Percentiles rank a stretch among this genome's conserved stretches.
These are phyloP conservation scores for Saccharum spontaneum DNA, from an alignment of 176 grass and related monocot species.

Conservation along the genomic window DNA sequence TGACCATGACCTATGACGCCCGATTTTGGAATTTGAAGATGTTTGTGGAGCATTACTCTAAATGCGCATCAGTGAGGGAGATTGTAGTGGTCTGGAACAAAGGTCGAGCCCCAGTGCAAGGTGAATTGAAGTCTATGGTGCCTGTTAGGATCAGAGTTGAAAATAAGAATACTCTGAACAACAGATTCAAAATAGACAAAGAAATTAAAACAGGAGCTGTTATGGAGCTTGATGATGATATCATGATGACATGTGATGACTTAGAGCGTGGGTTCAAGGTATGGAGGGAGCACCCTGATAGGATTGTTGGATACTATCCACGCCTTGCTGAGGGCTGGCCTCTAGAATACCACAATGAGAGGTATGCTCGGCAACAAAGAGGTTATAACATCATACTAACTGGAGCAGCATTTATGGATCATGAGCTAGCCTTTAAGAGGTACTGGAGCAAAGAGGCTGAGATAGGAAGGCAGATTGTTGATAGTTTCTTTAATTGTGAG, in stretches of 20 bases:
- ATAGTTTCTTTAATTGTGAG: conserved; percentile 83
- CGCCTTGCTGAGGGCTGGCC: conserved; percentile 72
- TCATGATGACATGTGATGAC: conserved; percentile 95
- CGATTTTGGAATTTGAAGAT: conserved; percentile 91
- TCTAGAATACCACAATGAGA: conserved; percentile 64
- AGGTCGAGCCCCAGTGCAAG: conserved; percentile 45
- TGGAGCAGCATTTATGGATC: conserved; percentile 93
- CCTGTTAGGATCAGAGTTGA: conserved; percentile 82
- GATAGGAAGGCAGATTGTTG: conserved; percentile 57
- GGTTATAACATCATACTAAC: conserved; percentile 93
- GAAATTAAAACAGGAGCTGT: conserved; percentile 79
- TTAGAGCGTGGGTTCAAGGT: conserved; percentile 92
- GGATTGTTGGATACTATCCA: conserved; percentile 84
- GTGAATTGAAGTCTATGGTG: conserved; percentile 63
- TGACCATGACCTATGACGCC: conserved; percentile 92
- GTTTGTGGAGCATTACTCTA: conserved; percentile 89
- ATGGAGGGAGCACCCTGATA: conserved; percentile 70
- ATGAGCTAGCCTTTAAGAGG: conserved; percentile 69
- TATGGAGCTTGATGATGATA: conserved; percentile 98
- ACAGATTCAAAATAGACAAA: conserved; percentile 82
- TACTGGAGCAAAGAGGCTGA: conserved; percentile 75
- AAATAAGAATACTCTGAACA: conserved; percentile 77
- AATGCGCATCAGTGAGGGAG: conserved; percentile 78
- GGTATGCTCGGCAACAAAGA: conserved; percentile 48
- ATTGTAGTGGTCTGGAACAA: conserved; percentile 93